Evolutionary conservation across 2,329 filamentous ascomycete species (phyloP).

Genomic region (Ambrosiella beaveri): DNA sequence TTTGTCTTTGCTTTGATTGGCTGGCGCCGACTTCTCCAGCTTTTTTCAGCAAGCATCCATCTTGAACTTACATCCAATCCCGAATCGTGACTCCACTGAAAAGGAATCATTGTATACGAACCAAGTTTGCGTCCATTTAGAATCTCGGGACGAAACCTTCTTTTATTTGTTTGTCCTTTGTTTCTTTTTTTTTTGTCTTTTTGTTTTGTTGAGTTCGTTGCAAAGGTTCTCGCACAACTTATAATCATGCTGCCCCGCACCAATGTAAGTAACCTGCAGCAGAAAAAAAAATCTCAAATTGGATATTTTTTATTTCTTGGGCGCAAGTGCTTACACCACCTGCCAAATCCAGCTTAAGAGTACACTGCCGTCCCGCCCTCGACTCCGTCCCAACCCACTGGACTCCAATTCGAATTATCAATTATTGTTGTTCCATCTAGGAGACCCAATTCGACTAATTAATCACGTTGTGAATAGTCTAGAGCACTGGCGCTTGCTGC

Average conservation of each 20-base stretch:
- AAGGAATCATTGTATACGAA: too few relatives aligned
- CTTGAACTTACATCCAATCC: neutral
- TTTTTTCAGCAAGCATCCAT: neutral
- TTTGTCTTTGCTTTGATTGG: neutral
- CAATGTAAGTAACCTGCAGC: slow-evolving; percentile 11
- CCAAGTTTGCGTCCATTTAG: neutral
- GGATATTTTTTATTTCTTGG: neutral
- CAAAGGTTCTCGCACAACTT: too few relatives aligned
- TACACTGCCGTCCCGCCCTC: neutral
- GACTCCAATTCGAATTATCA: too few relatives aligned
- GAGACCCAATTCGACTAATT: too few relatives aligned
- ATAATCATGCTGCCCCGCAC: slow-evolving; percentile 9
- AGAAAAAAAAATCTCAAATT: neutral
- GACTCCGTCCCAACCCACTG: neutral
- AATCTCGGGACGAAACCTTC: neutral
- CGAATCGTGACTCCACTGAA: neutral
- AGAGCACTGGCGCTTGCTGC: slow-evolving; percentile 8
- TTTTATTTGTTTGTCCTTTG: neutral
- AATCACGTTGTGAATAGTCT: neutral
- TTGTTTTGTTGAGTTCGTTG: neutral
- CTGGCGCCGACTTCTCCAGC: neutral
- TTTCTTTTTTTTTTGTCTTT: neutral
- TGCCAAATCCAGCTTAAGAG: slow-evolving; percentile 9
- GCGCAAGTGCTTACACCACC: neutral
- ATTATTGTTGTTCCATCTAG: too few relatives aligned